Evolutionary conservation across 305 asterid genomes (phyloP).

Genomic region (Petunia hybrid): DNA sequence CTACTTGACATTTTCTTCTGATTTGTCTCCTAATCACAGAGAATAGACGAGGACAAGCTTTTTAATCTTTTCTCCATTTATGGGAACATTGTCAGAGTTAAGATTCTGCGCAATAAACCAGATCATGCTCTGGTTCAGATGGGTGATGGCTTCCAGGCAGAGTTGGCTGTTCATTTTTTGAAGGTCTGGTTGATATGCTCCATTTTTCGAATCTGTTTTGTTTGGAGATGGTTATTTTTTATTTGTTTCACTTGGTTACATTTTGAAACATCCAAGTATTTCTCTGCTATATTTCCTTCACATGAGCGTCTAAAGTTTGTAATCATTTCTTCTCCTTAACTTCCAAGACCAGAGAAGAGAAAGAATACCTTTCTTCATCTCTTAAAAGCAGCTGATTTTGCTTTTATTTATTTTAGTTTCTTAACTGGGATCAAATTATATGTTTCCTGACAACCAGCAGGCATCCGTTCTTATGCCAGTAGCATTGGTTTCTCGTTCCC

Average conservation of each 20-base stretch:
- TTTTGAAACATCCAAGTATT: slow-evolving; percentile 9
- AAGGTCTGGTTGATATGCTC: slow-evolving; percentile 59
- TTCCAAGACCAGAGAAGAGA: not conserved
- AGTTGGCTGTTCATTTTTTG: slow-evolving; percentile 93
- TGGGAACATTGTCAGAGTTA: slow-evolving; percentile 86
- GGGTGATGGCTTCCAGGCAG: slow-evolving; percentile 99
- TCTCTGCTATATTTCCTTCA: slow-evolving; percentile 2
- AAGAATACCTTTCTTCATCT: not conserved
- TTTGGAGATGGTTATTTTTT: not conserved
- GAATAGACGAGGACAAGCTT: slow-evolving; percentile 89
- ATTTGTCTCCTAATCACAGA: slow-evolving; percentile 53
- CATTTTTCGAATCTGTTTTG: slow-evolving; percentile 2
- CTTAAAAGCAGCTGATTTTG: not conserved
- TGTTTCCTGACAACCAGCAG: not conserved
- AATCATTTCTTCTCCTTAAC: not conserved
- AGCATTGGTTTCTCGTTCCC: not conserved
- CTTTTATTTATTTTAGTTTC: not conserved
- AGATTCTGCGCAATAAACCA: slow-evolving; percentile 84
- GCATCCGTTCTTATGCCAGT: not conserved
- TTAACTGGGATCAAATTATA: not conserved
- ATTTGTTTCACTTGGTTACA: slow-evolving; percentile 22
- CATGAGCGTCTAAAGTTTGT: not conserved
- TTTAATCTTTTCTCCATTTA: slow-evolving; percentile 90
- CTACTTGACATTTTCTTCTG: slow-evolving; percentile 23
- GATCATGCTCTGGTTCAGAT: slow-evolving; percentile 97